Base-by-base conservation (phyloP, 257 asterid genomes). In the Osmanthus fragrans region DNA sequence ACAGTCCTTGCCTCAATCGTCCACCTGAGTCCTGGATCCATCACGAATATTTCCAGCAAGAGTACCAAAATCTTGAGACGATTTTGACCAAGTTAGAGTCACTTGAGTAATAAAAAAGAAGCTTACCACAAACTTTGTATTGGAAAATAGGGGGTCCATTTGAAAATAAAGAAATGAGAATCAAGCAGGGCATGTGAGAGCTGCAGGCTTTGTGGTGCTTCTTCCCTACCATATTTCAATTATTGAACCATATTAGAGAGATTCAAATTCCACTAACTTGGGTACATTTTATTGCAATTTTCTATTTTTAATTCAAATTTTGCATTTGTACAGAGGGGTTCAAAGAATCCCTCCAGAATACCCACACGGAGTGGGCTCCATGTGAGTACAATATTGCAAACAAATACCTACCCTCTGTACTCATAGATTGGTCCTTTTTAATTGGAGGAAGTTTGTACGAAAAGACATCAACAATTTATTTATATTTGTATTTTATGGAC, bases 131-230 rank as follows among this genome's bases (percentile, higher is more conserved):
- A 47, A 47, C 7, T 16, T 47, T 4, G 21, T 47, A 32, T 2
- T 12, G 19, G 51, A 12, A 19, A 49, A 69, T 42, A 36, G 76
- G 73, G 75, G 32, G 76, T 79, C 77, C 74, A 77, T 75, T 33
- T 36, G 71, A 63, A 83, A 73, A 64, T 19, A 34, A 60, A 36
- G 3, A 72, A n/a, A 77, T 42, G 37, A 65, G 13, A 40, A 73
- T 60, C 29, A 18, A 37, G 83, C 88, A 83, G 29, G 75, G 76
- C 92, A 88, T 85, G 88, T 85, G 90, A 76, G 37, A 74, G 72
- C 54, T 84, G 85, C 87, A 88, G 84, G 33, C 71, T 16, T 8
- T 67, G 75, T 79, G 76, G 37, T 79, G 89, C 75, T 75, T 84
- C 76, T 77, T 65, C 73, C 76, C 70, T 42, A 65, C 77, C 72